Evolutionary conservation across 2,329 filamentous ascomycete species (phyloP).

Genomic region (Exophiala xenobiotica): DNA sequence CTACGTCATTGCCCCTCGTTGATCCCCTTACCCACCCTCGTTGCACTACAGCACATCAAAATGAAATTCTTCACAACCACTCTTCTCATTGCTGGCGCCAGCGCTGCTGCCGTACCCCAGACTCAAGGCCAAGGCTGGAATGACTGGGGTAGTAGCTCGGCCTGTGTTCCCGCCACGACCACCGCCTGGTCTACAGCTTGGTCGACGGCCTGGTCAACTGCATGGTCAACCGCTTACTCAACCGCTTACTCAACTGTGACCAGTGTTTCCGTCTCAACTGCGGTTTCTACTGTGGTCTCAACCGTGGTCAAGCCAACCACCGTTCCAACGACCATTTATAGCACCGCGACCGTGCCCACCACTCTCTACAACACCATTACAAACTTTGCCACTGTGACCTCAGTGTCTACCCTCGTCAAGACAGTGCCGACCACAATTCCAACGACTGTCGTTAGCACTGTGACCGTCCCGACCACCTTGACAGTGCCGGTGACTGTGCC

Average conservation of each 20-base stretch:
- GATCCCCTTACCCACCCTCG: background rate
- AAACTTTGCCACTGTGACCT: too few relatives aligned
- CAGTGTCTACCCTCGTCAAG: too few relatives aligned
- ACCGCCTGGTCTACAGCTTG: background rate
- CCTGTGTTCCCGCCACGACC: background rate
- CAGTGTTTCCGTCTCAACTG: background rate
- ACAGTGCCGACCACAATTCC: too few relatives aligned
- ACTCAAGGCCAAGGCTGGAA: background rate
- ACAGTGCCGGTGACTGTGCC: background rate
- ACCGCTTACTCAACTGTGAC: background rate
- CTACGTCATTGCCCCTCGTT: background rate
- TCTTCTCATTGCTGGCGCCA: slow-evolving; percentile 4
- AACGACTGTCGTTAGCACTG: too few relatives aligned
- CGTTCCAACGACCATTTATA: background rate
- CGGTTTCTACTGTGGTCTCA: background rate
- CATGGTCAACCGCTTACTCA: background rate
- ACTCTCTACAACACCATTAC: too few relatives aligned
- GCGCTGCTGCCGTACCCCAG: background rate
- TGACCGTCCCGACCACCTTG: background rate
- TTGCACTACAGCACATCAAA: background rate
- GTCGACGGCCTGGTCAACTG: slow-evolving; percentile 1
- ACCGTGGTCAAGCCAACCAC: background rate
- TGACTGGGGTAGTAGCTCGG: background rate
- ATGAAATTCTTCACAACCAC: background rate
- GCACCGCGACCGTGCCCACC: background rate